phyloP scores from a whole-genome alignment of 2,329 filamentous ascomycete species.

The Colletotrichum sp. region DNA sequence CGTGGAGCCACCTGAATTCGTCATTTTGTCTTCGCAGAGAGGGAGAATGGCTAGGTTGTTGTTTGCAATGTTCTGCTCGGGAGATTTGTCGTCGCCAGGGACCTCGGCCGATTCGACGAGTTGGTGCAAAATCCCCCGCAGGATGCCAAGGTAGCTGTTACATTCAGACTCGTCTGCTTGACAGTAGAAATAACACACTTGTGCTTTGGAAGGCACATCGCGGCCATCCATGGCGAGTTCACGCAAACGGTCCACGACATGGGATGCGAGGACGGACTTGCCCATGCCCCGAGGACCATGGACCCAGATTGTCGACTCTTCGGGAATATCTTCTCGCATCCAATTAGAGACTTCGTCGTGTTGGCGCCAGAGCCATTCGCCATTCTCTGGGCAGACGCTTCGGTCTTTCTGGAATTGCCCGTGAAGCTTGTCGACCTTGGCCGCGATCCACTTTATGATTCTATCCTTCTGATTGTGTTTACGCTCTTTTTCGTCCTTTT shows the following conservation, averaged over 20 bases:
- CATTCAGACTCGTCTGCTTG: conserved; percentile 32
- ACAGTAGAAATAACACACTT: conserved; percentile 46
- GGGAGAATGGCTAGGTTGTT: conserved; percentile 30
- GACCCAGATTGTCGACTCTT: conserved; percentile 33
- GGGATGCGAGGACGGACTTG: conserved; percentile 46
- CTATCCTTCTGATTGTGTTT: no score
- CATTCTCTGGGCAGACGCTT: background rate
- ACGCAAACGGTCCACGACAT: no score
- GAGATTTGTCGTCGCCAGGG: background rate
- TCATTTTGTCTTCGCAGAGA: conserved; percentile 31
- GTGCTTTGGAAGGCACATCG: conserved; percentile 16
- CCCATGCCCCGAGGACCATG: conserved; percentile 38
- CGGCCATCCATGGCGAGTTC: no score
- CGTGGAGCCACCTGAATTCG: conserved; percentile 27
- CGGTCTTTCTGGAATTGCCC: background rate
- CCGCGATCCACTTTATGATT: no score
- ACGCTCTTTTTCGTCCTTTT: no score
- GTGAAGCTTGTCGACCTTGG: no score
- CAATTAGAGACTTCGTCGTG: conserved; percentile 8
- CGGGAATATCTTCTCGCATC: conserved; percentile 18
- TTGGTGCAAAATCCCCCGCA: conserved; percentile 37
- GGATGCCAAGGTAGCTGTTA: conserved; percentile 32
- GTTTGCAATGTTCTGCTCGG: background rate
- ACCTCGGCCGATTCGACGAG: conserved; percentile 22
- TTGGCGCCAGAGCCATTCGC: conserved; percentile 5